These are phyloP conservation scores for Skeletonema grethae DNA, from an alignment of 108 stramenopile species.

Conservation along the genomic window DNA sequence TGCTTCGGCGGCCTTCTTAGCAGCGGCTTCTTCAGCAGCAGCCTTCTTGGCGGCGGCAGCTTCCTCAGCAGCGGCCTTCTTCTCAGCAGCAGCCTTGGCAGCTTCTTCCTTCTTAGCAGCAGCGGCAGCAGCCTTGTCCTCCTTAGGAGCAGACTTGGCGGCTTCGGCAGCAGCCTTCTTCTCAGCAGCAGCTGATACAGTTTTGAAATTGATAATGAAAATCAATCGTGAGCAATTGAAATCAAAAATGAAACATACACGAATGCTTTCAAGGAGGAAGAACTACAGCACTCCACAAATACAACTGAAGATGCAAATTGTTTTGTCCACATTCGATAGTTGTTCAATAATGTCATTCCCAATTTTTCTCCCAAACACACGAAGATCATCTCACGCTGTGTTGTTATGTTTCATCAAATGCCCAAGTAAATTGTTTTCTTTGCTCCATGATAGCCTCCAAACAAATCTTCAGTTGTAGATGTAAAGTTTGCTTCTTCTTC, in stretches of 20 bases:
- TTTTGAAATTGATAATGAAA: not conserved
- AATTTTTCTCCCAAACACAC: not conserved
- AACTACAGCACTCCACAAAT: not conserved
- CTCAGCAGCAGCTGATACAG: slow-evolving; percentile 1
- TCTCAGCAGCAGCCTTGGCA: slow-evolving; percentile 29
- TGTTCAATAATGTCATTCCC: not conserved
- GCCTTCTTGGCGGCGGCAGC: slow-evolving; percentile 24
- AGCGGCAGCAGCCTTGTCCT: slow-evolving; percentile 13
- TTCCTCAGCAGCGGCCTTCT: not conserved
- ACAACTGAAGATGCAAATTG: not conserved
- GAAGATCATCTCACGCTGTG: no score
- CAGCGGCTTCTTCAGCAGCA: slow-evolving; percentile 6
- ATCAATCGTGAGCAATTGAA: not conserved
- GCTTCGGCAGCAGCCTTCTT: slow-evolving; percentile 14
- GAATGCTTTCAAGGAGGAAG: not conserved
- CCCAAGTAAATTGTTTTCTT: not conserved
- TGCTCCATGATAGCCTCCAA: not conserved
- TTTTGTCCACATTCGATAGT: no score
- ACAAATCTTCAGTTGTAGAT: not conserved
- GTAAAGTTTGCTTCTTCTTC: not conserved
- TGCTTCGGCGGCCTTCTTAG: slow-evolving; percentile 27
- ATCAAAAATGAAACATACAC: not conserved
- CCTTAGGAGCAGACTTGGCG: slow-evolving; percentile 13
- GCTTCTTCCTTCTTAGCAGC: slow-evolving; percentile 19
- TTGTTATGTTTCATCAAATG: not conserved